Percentiles rank a stretch among this genome's conserved stretches.
These are phyloP conservation scores for Huntiella decipiens DNA, from an alignment of 2,329 filamentous ascomycete genomes.

Conservation along the genomic window DNA sequence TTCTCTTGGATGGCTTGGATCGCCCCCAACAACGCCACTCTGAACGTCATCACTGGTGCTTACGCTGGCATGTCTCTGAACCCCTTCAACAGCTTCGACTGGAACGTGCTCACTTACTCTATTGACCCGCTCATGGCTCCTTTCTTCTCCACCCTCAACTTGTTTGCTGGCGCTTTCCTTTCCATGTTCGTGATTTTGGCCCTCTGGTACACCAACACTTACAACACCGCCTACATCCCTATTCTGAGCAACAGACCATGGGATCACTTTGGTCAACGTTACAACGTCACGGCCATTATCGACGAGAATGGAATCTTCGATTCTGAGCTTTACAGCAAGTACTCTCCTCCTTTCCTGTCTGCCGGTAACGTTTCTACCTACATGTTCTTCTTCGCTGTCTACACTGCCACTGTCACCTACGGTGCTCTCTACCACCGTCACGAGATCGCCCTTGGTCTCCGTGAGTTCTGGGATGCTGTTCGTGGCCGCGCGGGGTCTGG, in stretches of 20 bases:
- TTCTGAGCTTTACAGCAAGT: conserved; percentile 25
- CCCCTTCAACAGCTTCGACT: conserved; percentile 24
- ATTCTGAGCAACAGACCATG: conserved; percentile 33
- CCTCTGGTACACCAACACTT: conserved; percentile 40
- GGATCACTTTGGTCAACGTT: conserved; percentile 28
- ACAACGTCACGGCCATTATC: conserved; percentile 26
- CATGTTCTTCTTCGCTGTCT: conserved; percentile 36
- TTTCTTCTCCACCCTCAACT: conserved; percentile 43
- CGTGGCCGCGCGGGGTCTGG: conserved; percentile 16
- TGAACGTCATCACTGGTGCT: conserved; percentile 21
- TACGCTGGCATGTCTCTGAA: conserved; percentile 22
- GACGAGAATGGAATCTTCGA: conserved; percentile 27
- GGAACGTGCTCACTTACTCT: conserved; percentile 20
- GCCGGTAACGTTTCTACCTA: conserved; percentile 33
- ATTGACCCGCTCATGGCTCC: conserved; percentile 27
- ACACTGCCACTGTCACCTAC: conserved; percentile 32
- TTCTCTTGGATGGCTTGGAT: conserved; percentile 39
- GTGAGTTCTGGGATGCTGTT: conserved; percentile 26
- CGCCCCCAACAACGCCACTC: conserved; percentile 22
- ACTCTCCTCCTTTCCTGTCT: conserved; percentile 32
- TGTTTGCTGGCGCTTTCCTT: conserved; percentile 35
- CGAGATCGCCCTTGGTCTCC: conserved; percentile 31
- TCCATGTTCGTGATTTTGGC: conserved; percentile 35
- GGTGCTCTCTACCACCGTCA: conserved; percentile 31
- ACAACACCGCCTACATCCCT: conserved; percentile 34